Evolutionary conservation across 305 asterid genomes (phyloP).

Genomic region (Coffea humblotiana): DNA sequence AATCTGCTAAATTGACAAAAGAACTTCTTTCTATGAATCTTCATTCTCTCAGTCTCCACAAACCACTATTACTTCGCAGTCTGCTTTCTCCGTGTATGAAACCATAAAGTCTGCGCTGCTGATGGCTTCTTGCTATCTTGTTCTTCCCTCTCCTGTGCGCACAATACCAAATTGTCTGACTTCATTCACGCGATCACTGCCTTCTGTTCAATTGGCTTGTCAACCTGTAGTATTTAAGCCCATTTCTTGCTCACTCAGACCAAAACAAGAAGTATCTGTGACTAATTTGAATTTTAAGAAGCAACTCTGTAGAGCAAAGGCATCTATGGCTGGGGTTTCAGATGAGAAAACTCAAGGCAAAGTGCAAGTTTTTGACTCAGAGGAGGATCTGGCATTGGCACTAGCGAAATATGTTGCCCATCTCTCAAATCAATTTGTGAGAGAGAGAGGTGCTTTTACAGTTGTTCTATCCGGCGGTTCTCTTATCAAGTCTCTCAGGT

Average conservation of each 20-base stretch:
- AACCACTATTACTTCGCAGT: too few species aligned
- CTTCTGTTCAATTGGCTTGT: conserved; percentile 29
- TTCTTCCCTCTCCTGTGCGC: too few species aligned
- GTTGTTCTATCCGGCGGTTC: conserved; percentile 90
- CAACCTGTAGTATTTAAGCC: conserved; percentile 17
- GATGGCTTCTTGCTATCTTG: too few species aligned
- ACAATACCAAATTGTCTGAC: too few species aligned
- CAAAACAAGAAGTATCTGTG: conserved; percentile 22
- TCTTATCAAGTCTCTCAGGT: conserved; percentile 80
- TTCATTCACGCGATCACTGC: conserved; percentile 32
- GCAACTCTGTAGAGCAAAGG: conserved; percentile 8
- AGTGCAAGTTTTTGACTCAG: conserved; percentile 60
- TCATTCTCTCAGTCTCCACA: too few species aligned
- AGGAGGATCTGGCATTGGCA: conserved; percentile 59
- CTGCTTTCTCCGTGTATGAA: too few species aligned
- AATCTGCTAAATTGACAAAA: too few species aligned
- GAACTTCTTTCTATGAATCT: too few species aligned
- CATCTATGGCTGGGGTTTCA: conserved; percentile 39
- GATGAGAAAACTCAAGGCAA: conserved; percentile 7
- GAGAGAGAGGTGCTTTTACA: conserved; percentile 53
- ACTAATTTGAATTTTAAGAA: conserved; percentile 16
- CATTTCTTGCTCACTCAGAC: conserved; percentile 15
- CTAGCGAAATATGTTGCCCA: conserved; percentile 67
- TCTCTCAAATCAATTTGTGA: conserved; percentile 42
- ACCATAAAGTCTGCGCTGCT: too few species aligned